Conservation (phyloP, 306 rosid genomes). For the Fagus sylvatica region DNA sequence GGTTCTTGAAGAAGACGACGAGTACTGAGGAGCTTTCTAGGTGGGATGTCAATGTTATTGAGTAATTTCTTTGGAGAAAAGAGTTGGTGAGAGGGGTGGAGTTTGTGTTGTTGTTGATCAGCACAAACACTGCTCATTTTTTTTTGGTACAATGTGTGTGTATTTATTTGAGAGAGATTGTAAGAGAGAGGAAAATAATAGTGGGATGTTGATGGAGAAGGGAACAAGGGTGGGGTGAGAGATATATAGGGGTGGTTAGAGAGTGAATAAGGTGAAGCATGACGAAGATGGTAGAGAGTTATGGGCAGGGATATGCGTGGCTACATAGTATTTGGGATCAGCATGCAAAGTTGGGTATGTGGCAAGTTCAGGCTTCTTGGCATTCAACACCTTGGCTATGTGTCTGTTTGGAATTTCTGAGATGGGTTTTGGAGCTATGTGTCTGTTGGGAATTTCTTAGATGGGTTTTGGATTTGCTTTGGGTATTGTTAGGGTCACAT, state of each 20-base stretch:
- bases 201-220: conserved; percentile 19
- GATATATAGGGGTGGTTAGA: background rate
- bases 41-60: conserved; percentile 56
- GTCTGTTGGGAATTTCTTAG: background rate
- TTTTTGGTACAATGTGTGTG: background rate
- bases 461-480: conserved; percentile 20
- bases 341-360: conserved; percentile 81
- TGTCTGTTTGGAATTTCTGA: background rate
- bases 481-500: conserved; percentile 18
- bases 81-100: conserved; percentile 45
- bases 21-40: conserved; percentile 58
- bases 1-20: conserved; percentile 29
- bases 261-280: conserved; percentile 1
- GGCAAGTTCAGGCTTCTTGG: conserved; percentile 47
- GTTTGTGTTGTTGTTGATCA: conserved; percentile 49
- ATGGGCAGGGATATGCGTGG: conserved; percentile 56
- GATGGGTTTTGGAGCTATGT: conserved; percentile 19
- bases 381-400: conserved; percentile 19
- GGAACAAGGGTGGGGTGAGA: conserved; percentile 24
- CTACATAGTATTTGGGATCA: conserved; percentile 56
- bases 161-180: background rate
- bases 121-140: conserved; percentile 47
- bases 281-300: conserved; percentile 40
- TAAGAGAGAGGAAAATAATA: background rate
- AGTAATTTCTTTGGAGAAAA: conserved; percentile 41